Conservation (phyloP, 192 early-diverging fungal species). For the Podila clonocystis region DNA sequence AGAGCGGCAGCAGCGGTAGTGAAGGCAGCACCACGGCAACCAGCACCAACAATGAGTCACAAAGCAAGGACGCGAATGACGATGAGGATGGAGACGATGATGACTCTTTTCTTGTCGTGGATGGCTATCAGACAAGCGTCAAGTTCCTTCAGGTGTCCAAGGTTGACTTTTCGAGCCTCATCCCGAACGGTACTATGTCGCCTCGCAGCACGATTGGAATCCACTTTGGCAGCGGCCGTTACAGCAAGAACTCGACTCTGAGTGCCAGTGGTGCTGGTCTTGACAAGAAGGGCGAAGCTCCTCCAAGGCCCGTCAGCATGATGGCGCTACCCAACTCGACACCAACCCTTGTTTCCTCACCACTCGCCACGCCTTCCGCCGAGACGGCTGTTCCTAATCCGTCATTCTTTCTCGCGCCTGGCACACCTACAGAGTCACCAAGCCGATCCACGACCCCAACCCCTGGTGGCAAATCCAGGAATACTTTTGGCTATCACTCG, state of each 20-base stretch:
- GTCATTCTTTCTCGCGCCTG: slow-evolving; percentile 18
- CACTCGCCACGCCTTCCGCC: slow-evolving; percentile 2
- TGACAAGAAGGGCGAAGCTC: slow-evolving; percentile 11
- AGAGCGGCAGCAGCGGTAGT: slow-evolving; percentile 32
- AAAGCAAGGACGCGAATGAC: background rate
- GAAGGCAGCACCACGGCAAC: slow-evolving; percentile 22
- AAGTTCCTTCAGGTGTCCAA: slow-evolving; percentile 23
- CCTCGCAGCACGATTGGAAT: slow-evolving; percentile 34
- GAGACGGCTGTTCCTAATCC: background rate
- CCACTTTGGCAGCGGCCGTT: slow-evolving; percentile 22
- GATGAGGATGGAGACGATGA: slow-evolving; percentile 35
- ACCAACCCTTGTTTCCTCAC: slow-evolving; percentile 10
- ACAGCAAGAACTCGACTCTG: slow-evolving; percentile 22
- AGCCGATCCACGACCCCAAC: slow-evolving; percentile 39
- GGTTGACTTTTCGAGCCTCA: slow-evolving; percentile 35
- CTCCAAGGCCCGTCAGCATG: slow-evolving; percentile 35
- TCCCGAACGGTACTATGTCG: slow-evolving; percentile 34
- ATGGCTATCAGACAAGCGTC: slow-evolving; percentile 44
- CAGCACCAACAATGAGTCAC: slow-evolving; percentile 8
- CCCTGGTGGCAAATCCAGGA: slow-evolving; percentile 28
- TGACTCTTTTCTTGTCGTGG: slow-evolving; percentile 37
- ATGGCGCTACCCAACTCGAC: slow-evolving; percentile 35
- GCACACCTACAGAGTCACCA: slow-evolving; percentile 1
- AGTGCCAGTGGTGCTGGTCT: background rate
- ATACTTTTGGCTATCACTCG: slow-evolving; percentile 35